Percentiles rank a stretch among this genome's conserved stretches.
Evolutionary conservation across 2,329 filamentous ascomycete genomes (phyloP).

Genomic region (Amphichorda felina): DNA sequence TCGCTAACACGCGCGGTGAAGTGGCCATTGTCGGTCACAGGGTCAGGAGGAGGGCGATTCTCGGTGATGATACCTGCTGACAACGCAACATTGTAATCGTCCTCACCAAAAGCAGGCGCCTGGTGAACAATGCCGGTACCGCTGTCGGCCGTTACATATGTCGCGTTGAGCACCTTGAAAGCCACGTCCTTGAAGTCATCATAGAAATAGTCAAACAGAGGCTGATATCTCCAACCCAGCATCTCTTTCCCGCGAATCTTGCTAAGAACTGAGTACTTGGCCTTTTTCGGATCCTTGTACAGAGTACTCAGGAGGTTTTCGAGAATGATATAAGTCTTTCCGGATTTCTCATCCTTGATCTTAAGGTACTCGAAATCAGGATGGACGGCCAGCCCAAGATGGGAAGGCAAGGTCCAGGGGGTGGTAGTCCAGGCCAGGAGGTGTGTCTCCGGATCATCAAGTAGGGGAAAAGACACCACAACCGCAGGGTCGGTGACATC

Average conservation of each 20-base stretch:
- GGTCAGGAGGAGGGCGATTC: constrained; percentile 71
- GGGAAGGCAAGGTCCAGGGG: constrained; percentile 73
- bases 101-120: constrained; percentile 86
- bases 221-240: constrained; percentile 80
- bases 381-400: constrained; percentile 65
- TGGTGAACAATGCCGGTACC: constrained; percentile 94
- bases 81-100: constrained; percentile 80
- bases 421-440: constrained; percentile 86
- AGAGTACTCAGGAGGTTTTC: constrained; percentile 71
- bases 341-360: constrained; percentile 69
- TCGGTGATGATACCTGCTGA: constrained; percentile 68
- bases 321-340: constrained; percentile 75
- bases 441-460: constrained; percentile 62
- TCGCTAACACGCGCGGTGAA: constrained; percentile 70
- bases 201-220: constrained; percentile 81
- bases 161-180: constrained; percentile 72
- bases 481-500: constrained; percentile 85
- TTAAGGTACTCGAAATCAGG: constrained; percentile 82
- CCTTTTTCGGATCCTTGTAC: constrained; percentile 94
- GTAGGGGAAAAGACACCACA: constrained; percentile 75
- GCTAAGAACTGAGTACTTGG: constrained; percentile 74
- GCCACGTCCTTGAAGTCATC: constrained; percentile 77
- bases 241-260: constrained; percentile 76
- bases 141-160: constrained; percentile 79
- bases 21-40: constrained; percentile 72